Evolutionary conservation across 2,329 filamentous ascomycete genomes (phyloP), one percentile per base, ranked within the genome.

Genomic region (Colletotrichum sp.): DNA sequence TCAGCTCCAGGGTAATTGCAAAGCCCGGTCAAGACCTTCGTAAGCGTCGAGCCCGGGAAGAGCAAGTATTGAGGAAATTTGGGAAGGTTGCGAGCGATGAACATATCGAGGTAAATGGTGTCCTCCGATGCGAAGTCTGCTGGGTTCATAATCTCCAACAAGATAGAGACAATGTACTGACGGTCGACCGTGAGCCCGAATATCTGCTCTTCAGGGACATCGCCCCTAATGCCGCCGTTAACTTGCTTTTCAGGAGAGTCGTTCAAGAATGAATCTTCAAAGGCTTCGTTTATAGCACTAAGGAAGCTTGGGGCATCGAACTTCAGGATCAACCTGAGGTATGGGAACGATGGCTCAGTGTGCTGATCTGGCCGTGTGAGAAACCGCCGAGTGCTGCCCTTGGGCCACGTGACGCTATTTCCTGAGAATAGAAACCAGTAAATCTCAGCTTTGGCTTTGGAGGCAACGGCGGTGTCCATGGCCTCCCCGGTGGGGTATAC

Each of bases 1-100:
- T 96, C 94, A 13, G 91, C 87, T 4, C 93, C 93, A 0, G 96
- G 96, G 79, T 96, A 98, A 76, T 93, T 91, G 86, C 97, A 99
- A 6, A 99, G 89, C 3, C 96, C 94, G 48, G 92, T 88, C 30
- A 99, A 89, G 12, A 98, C 93, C 75, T 93, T 93, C 75, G 96
- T 95, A 1, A 99, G 88, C 3, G 94, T 94, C 4, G 95, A 96
- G 21, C 96, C 97, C 0, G 96, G 94, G 63, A 99, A 92, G 13
- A 99, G 90, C 67, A 99, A 93, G 81, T 98, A 98, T 82, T 99
- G 96, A 1, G 96, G 96, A 81, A 98, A 99, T 83, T 99, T 99
- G 5, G 98, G 95, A 66, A 99, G 87, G 82, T 98, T 99, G 72
- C 97, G 93, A 21, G 97, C 96, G 82, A 99, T 94, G 82, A 99